Base-by-base conservation (phyloP, 257 asterid species). In the Solanum sejunctum region DNA sequence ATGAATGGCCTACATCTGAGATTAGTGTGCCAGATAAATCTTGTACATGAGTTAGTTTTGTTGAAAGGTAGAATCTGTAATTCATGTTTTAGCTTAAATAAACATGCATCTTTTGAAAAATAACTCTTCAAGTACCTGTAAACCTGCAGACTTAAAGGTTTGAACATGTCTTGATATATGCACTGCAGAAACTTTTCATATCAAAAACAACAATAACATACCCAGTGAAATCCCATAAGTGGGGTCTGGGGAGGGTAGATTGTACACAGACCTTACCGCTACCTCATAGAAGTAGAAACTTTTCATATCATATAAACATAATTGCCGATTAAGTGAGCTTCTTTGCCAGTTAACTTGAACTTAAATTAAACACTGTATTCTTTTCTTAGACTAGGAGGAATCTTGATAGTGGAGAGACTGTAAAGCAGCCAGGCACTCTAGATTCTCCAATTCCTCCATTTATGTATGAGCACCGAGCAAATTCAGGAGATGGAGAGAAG, bases 401-500 rank as follows among this genome's bases (percentile, higher is more conserved):
- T 58, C 96, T 94, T 85, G 98, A 92, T 83, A 88, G 85, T 41
- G 91, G 86, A 41, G 89, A 75, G 85, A 87, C 61, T 36, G 90
- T 82, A 84, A 88, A 86, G 41, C 84, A 85, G 83, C 89, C 91
- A 36, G 85, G 90, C 32, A 47, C 86, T 81, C 82, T 90, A 61
- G 92, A 90, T 85, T 91, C 94, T 88, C 89, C 88, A 72, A 87
- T 75, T 57, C 94, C 93, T 78, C 92, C 90, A 87, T 85, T 86
- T 73, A 92, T 90, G 82, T 92, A 86, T 88, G 93, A 88, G 83
- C 90, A 89, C 28, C 83, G 43, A 32, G 85, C 90, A 90, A 95
- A 90, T 84, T 86, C 91, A 45, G 93, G 86, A 47, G 90, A 88
- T 85, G 95, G 95, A 57, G 97, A 93, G 84, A 91, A 86, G 89